Percentiles rank a stretch among this genome's conserved stretches.
phyloP scores from a whole-genome alignment of 495 filamentous ascomycete species.

The Sordaria brevicollis region DNA sequence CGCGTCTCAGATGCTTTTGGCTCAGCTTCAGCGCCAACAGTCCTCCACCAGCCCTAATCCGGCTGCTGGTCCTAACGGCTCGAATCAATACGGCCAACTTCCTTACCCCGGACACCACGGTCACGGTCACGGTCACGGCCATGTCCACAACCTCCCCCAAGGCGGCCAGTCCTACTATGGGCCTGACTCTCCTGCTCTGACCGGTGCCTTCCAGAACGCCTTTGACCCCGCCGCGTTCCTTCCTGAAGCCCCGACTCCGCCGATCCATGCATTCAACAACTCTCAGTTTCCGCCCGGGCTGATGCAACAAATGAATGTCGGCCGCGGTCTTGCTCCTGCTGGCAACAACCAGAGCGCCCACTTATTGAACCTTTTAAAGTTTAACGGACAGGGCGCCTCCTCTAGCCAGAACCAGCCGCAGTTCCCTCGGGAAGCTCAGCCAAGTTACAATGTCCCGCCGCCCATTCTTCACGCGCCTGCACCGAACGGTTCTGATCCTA shows the following conservation, averaged over 20 bases:
- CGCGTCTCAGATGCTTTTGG: slow-evolving; percentile 24
- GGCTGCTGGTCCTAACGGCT: slow-evolving; percentile 4
- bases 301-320: slow-evolving; percentile 31
- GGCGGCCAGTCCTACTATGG: slow-evolving; percentile 28
- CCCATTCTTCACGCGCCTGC: slow-evolving; percentile 36
- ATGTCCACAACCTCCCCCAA: slow-evolving; percentile 17
- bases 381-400: slow-evolving; percentile 46
- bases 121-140: slow-evolving; percentile 4
- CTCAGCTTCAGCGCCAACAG: slow-evolving; percentile 23
- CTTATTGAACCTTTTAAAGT: slow-evolving; percentile 81
- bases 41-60: slow-evolving; percentile 21
- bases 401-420: slow-evolving; percentile 4
- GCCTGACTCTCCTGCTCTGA: slow-evolving; percentile 21
- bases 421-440: not conserved
- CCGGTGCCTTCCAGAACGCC: slow-evolving; percentile 10
- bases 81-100: slow-evolving; percentile 16
- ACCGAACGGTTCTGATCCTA: slow-evolving; percentile 34
- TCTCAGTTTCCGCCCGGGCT: slow-evolving; percentile 30
- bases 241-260: slow-evolving; percentile 38
- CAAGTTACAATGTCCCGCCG: slow-evolving; percentile 9
- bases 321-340: slow-evolving; percentile 14
- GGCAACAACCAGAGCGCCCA: slow-evolving; percentile 53
- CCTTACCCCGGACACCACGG: slow-evolving; percentile 18
- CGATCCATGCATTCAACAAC: slow-evolving; percentile 27
- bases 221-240: slow-evolving; percentile 32